A percentile compares a stretch with the other conserved stretches of the same genome.
These are phyloP conservation scores for Erythrophleum fordii DNA, from an alignment of 306 rosid species.

Conservation along the genomic window DNA sequence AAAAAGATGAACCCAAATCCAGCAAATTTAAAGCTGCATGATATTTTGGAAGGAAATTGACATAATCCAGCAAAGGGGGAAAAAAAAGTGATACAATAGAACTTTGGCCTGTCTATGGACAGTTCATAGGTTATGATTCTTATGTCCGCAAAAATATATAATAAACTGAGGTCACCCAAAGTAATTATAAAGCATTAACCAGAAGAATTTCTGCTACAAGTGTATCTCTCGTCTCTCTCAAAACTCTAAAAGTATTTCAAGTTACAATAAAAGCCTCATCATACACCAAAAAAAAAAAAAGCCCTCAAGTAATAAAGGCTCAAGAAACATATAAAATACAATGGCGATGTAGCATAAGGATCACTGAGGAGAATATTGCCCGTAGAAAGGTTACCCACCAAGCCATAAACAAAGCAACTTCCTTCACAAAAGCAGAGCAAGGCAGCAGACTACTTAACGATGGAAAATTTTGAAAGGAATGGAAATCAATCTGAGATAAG, in stretches of 20 bases:
- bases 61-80: not conserved
- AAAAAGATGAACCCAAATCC: not conserved
- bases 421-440: conserved; percentile 57
- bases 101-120: conserved; percentile 22
- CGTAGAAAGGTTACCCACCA: conserved; percentile 85
- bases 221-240: conserved; percentile 35
- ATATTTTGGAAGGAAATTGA: conserved; percentile 20
- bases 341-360: conserved; percentile 63
- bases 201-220: conserved; percentile 42
- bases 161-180: conserved; percentile 23
- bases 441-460: conserved; percentile 48
- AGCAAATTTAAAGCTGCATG: not conserved
- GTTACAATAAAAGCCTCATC: conserved; percentile 39
- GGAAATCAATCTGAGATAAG: conserved; percentile 48
- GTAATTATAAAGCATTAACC: conserved; percentile 30
- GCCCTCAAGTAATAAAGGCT: conserved; percentile 39
- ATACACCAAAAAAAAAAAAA: conserved; percentile 28
- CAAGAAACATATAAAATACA: conserved; percentile 65
- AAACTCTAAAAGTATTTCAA: conserved; percentile 34
- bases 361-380: conserved; percentile 64
- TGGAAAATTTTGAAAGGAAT: conserved; percentile 43
- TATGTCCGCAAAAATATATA: conserved; percentile 3
- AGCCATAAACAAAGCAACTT: conserved; percentile 72
- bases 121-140: conserved; percentile 14
- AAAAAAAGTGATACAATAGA: not conserved